phyloP scores from a whole-genome alignment of 1,284 basidiomycete species.

The Sanghuangporus weigelae region DNA sequence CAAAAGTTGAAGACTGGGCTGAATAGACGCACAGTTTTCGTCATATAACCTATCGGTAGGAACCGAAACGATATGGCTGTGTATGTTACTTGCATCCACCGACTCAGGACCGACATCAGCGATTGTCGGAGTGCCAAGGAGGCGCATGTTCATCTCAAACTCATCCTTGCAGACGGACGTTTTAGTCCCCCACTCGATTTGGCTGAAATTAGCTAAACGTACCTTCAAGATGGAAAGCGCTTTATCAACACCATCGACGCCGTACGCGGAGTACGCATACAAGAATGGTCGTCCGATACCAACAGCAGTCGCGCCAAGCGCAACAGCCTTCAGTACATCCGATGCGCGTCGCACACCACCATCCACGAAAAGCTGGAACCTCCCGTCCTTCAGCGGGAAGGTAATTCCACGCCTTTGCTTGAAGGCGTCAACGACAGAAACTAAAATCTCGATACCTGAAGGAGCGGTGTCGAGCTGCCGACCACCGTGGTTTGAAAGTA shows the following conservation, averaged over 20 bases:
- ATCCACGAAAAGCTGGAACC: conserved; percentile 88
- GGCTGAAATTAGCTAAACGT: conserved; percentile 21
- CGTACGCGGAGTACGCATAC: conserved; percentile 88
- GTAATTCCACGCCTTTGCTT: conserved; percentile 57
- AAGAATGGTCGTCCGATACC: conserved; percentile 82
- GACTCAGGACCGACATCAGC: conserved; percentile 78
- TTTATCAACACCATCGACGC: conserved; percentile 74
- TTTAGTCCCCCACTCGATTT: neutral
- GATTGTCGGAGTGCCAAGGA: conserved; percentile 78
- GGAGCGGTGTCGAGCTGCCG: conserved; percentile 90
- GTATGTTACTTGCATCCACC: conserved; percentile 79
- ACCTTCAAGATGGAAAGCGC: conserved; percentile 77
- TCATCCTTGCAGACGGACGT: conserved; percentile 60
- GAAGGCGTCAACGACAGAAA: conserved; percentile 78
- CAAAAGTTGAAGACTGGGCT: neutral
- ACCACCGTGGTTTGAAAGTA: conserved; percentile 90
- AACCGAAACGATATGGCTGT: conserved; percentile 55
- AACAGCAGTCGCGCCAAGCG: conserved; percentile 86
- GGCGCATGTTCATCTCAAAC: conserved; percentile 90
- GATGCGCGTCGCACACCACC: conserved; percentile 89
- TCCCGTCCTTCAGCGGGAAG: conserved; percentile 51
- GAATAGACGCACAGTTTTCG: conserved; percentile 54
- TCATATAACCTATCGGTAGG: conserved; percentile 72
- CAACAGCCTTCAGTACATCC: conserved; percentile 90
- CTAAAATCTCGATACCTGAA: conserved; percentile 86